Base-by-base conservation (phyloP, 768 basidiomycete genomes). In the Russula brevipes region DNA sequence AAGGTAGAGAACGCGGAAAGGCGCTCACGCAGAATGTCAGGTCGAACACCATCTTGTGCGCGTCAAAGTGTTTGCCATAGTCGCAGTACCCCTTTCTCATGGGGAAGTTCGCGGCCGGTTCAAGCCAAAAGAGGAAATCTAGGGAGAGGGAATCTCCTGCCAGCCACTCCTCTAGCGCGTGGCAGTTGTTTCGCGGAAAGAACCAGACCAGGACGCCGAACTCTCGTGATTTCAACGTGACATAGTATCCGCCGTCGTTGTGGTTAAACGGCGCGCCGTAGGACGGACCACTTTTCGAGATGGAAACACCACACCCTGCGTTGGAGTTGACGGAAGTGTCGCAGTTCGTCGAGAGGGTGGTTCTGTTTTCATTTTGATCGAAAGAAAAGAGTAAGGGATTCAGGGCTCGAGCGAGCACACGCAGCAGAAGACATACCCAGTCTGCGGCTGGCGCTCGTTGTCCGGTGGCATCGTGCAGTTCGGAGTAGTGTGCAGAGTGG, bases 151-250 rank as follows among this genome's bases (percentile, higher is more conserved):
- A 24, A 24, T 24, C 24, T 24, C 24, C 24, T 24, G 24, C 24
- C 24, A 24, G 24, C 24, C 24, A 24, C 24, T 24, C 24, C 24
- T 24, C 24, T 7, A 86, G 85, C 4, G 83, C 76, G n/a, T 60
- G 60, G 11, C 70, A 33, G 62, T 80, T 78, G 69, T 76, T 65
- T 45, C 84, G 75, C 12, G 81, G 69, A 82, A 83, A 86, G 71
- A 84, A 88, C 82, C 85, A 90, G 36, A 87, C 71, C 57, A 76
- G 78, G 45, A 89, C 76, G 30, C 84, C 83, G 3, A 71, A 73
- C 0, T 62, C 45, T 9, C 53, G 59, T 31, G 77, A 75, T 45
- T 80, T 78, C 62, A 74, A 69, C 77, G 85, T 76, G 53, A 76
- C 85, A 70, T 79, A 88, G 76, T 76, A 85, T 0, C 88, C 88